Evolutionary conservation across 345 rosid species (phyloP), one percentile per base, ranked within the genome.

Genomic region (Eucalyptus cloeziana): DNA sequence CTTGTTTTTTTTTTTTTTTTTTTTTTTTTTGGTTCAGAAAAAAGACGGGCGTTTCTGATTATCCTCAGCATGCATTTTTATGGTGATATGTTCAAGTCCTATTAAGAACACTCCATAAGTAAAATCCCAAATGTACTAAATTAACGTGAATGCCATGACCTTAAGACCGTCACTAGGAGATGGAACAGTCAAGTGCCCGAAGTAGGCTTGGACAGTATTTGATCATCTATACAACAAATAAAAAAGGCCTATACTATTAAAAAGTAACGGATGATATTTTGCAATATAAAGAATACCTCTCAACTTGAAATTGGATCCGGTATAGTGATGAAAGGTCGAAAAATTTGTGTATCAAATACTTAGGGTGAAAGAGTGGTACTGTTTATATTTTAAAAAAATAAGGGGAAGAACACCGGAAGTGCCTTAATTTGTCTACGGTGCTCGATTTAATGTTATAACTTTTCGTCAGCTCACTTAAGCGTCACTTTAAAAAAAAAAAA

Each of bases 401-500:
- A 13, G 6, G 7, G 52, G 7, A 49, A 0, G 2, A 50, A 50
- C 52, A 50, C 3, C 2, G 5, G 16, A 50, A 49, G 52, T 50
- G 7, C 17, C 17, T 50, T 50, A 50, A 50, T 7, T 14, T 50
- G 52, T 50, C 7, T 14, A 50, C 1, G 17, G 52, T 50, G 7
- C 52, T 50, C 3, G 0, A 50, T 50, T 14, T 50, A 50, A 50
- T 50, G 17, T 14, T 14, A 14, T 17, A 50, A 50, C 17, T 5
- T 50, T 50, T 50, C 1, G 7, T 0, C 0, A 0, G 17, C 52
- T 50, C 17, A 50, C 7, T 50, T 50, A 50, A 50, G 3, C 0
- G 0, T 1, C 52, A 50, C 17, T 50, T 49, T 11, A 3, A 49
- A 49, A 49, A 13, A 49, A 49, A 13, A 49, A 13, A 49, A 49